A percentile compares a stretch with the other conserved stretches of the same genome.
These are phyloP conservation scores for Juglanconis juglandina DNA, from an alignment of 2,329 filamentous ascomycete species.

Conservation along the genomic window DNA sequence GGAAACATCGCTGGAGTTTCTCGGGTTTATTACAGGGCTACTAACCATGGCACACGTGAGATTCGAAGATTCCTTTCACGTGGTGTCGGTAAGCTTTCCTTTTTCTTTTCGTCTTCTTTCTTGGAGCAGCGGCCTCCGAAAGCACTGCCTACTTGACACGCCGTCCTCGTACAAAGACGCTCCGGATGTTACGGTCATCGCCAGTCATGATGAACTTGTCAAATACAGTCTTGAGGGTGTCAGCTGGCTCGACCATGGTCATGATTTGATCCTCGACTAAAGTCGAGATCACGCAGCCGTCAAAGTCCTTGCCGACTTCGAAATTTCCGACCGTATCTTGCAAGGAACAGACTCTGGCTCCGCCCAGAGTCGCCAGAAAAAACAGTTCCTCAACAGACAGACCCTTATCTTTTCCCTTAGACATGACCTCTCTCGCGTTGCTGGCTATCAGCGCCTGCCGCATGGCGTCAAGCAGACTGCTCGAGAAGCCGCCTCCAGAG, in stretches of 20 bases:
- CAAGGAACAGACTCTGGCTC: conserved; percentile 55
- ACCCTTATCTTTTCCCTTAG: conserved; percentile 38
- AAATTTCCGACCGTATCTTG: conserved; percentile 55
- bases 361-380: conserved; percentile 59
- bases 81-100: not conserved
- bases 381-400: conserved; percentile 52
- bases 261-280: conserved; percentile 39
- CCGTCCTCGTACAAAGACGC: conserved; percentile 52
- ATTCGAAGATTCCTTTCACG: not conserved
- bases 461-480: conserved; percentile 57
- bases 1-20: too few species aligned
- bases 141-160: conserved; percentile 14
- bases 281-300: conserved; percentile 51
- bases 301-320: conserved; percentile 58
- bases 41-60: too few species aligned
- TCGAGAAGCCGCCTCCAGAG: conserved; percentile 60
- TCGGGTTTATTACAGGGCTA: too few species aligned
- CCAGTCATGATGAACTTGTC: conserved; percentile 66
- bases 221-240: conserved; percentile 44
- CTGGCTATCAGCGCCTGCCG: conserved; percentile 56
- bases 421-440: conserved; percentile 42
- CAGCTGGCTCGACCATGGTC: conserved; percentile 49
- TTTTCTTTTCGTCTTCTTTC: too few species aligned
- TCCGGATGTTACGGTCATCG: conserved; percentile 58
- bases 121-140: too few species aligned